A percentile compares a stretch with the other conserved stretches of the same genome.
These are phyloP conservation scores for Boletus insuetus DNA, from an alignment of 768 basidiomycete genomes.

Conservation along the genomic window DNA sequence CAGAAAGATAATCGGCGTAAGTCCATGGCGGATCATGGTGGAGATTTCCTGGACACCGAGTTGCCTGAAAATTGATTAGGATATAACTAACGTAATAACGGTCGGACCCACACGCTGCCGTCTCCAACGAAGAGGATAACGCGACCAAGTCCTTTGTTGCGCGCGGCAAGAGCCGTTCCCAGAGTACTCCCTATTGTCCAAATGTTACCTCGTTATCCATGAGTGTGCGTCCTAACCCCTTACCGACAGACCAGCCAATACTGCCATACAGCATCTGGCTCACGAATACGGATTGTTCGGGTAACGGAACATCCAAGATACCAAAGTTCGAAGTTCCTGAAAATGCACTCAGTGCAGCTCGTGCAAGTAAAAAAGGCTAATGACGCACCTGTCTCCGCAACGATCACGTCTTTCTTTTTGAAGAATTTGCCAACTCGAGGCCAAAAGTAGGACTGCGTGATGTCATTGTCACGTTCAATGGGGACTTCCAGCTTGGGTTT, in stretches of 20 bases:
- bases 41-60: slow-evolving; percentile 81
- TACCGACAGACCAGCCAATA: slow-evolving; percentile 87
- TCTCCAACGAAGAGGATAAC: slow-evolving; percentile 86
- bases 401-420: slow-evolving; percentile 65
- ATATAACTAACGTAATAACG: background rate
- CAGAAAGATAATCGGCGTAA: slow-evolving; percentile 83
- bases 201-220: background rate
- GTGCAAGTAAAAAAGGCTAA: background rate
- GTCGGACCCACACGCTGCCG: slow-evolving; percentile 62
- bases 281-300: slow-evolving; percentile 61
- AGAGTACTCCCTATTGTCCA: slow-evolving; percentile 51
- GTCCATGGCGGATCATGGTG: slow-evolving; percentile 69
- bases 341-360: background rate
- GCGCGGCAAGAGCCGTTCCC: slow-evolving; percentile 78
- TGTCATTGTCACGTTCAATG: slow-evolving; percentile 46
- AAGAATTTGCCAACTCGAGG: slow-evolving; percentile 75
- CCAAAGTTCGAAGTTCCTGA: slow-evolving; percentile 81
- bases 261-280: slow-evolving; percentile 88
- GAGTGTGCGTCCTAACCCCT: slow-evolving; percentile 11
- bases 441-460: slow-evolving; percentile 85
- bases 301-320: slow-evolving; percentile 76
- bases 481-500: slow-evolving; percentile 42
- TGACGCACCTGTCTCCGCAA: slow-evolving; percentile 77
- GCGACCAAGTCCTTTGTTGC: slow-evolving; percentile 57
- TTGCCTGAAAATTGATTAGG: slow-evolving; percentile 45